A percentile compares a stretch with the other conserved stretches of the same genome.
phyloP scores from a whole-genome alignment of 1,139 yeast species.

The Suhomyces yuchorum region DNA sequence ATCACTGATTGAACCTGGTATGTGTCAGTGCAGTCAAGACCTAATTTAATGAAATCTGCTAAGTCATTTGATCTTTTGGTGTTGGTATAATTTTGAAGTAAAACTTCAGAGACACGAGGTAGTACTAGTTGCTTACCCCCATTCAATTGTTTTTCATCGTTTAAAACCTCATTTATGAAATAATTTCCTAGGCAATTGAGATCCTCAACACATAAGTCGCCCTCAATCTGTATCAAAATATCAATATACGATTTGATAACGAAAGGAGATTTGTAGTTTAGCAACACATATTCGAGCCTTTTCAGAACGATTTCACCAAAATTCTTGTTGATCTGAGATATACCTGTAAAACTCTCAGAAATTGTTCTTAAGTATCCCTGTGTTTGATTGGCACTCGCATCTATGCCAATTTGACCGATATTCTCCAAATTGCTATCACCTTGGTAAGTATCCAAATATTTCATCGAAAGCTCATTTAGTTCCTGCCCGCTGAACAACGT shows the following conservation, averaged over 20 bases:
- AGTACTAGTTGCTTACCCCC: slow-evolving; percentile 51
- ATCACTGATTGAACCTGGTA: slow-evolving; percentile 55
- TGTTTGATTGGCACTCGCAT: slow-evolving; percentile 4
- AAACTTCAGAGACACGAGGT: slow-evolving; percentile 29
- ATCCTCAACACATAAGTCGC: slow-evolving; percentile 1
- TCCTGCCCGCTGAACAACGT: slow-evolving; percentile 42
- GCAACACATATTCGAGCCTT: slow-evolving; percentile 1
- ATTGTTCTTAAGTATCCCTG: slow-evolving; percentile 10
- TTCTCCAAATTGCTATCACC: neutral
- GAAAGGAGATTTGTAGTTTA: slow-evolving; percentile 2
- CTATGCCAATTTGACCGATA: neutral
- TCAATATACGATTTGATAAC: slow-evolving; percentile 41
- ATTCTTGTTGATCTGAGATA: neutral
- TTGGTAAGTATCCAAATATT: slow-evolving; percentile 1
- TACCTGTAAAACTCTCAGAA: slow-evolving; percentile 2
- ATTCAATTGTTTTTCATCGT: slow-evolving; percentile 22
- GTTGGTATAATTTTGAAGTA: slow-evolving; percentile 24
- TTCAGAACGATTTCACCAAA: neutral
- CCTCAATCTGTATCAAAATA: slow-evolving; percentile 17
- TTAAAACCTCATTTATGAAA: slow-evolving; percentile 21
- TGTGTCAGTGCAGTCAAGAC: slow-evolving; percentile 35
- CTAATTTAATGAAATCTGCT: slow-evolving; percentile 28
- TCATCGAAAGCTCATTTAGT: slow-evolving; percentile 14
- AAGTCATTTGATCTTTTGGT: slow-evolving; percentile 6
- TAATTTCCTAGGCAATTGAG: slow-evolving; percentile 23